phyloP scores from a whole-genome alignment of 441 rosid genomes.

The Pelargonium australe region DNA sequence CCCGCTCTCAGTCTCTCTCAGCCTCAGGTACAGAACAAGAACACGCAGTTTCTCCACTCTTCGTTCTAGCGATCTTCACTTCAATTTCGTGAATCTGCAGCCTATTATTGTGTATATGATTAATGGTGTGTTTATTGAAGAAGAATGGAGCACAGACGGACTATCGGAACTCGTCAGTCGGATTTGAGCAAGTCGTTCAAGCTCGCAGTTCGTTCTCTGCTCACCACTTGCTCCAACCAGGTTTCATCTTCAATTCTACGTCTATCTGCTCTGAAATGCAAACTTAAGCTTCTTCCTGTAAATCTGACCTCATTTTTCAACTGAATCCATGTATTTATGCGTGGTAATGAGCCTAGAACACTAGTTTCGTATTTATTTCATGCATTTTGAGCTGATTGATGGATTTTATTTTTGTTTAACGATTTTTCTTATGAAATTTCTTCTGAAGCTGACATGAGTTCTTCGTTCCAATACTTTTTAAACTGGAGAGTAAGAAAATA shows the following conservation, averaged over 20 bases:
- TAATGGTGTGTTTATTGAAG: neutral
- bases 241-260: slow-evolving; percentile 22
- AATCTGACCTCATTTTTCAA: neutral
- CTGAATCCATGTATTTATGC: neutral
- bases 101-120: too few species aligned
- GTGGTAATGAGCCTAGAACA: neutral
- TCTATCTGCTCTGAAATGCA: neutral
- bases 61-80: too few species aligned
- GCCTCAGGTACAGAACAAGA: too few species aligned
- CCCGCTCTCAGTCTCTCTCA: too few species aligned
- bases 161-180: slow-evolving; percentile 27
- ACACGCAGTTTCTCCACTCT: too few species aligned
- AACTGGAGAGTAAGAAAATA: neutral
- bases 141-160: slow-evolving; percentile 15
- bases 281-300: neutral
- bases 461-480: neutral
- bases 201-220: slow-evolving; percentile 50
- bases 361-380: neutral
- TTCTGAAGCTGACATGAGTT: neutral
- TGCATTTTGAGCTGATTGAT: neutral
- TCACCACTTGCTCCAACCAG: slow-evolving; percentile 52
- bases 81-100: too few species aligned
- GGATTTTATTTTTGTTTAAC: neutral
- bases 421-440: neutral
- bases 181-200: slow-evolving; percentile 51